Evolutionary conservation across 164 flowering plant species (phyloP), one percentile per base, ranked within the genome.

Genomic region (Stephania cephalantha): DNA sequence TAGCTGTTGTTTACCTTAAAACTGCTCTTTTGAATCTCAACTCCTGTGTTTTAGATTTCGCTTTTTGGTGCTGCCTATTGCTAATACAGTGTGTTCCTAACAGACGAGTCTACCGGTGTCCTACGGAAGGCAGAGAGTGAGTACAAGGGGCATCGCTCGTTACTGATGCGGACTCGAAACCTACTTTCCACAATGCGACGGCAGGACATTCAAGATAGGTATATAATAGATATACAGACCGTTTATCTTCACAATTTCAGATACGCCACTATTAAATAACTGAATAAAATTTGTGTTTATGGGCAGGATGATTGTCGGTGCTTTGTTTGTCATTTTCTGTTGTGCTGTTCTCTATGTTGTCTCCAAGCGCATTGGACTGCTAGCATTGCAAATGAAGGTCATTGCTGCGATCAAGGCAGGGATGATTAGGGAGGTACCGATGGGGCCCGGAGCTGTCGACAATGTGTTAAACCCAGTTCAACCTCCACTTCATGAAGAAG

Each of bases 201-300:
- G 9, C 93, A 95, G 81, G 99, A 93, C 83, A 83, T 93, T 65
- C 81, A 90, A 63, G 97, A 91, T 84, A 87, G 97, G 99, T 93
- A 79, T 48, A 30, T 76, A 30, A 58, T 50, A n/a, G 7, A 2
- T 42, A 31, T 5, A 9, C 4, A 48, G 12, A 20, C 66, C 25
- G 5, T n/a, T n/a, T 61, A 17, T 61, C 17, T 48, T 74, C 15
- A 55, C 68, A 5, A 3, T 45, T 22, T 44, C 3, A 9, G 53
- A 48, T 2, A 3, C 35, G 69, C 30, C 29, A n/a, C 42, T 9
- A 61, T 48, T 50, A 68, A 75, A 22, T 30, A 35, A 29, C 75
- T 74, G n/a, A 72, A 46, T 17, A 17, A 29, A 25, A 20, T 5
- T 70, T 78, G 64, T 68, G 11, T 15, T 20, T 73, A 55, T 78